Conservation (phyloP, 768 basidiomycete genomes). For the Imleria badia region DNA sequence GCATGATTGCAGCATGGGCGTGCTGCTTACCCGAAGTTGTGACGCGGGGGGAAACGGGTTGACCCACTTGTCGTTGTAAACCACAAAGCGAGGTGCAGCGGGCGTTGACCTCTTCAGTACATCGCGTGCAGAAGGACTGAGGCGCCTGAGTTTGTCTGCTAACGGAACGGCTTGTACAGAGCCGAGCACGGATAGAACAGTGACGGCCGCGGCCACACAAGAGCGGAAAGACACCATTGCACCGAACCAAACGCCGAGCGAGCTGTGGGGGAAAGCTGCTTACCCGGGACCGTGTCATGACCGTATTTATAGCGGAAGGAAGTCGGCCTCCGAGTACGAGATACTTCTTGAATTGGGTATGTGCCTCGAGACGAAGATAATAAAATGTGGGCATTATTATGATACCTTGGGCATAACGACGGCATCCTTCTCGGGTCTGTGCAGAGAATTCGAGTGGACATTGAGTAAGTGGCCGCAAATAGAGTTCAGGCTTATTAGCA, state of each 20-base stretch:
- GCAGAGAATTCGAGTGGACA: background rate
- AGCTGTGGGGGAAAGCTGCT: background rate
- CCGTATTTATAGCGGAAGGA: slow-evolving; percentile 17
- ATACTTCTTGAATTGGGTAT: background rate
- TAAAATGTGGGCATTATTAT: no score
- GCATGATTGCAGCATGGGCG: background rate
- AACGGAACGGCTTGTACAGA: slow-evolving; percentile 17
- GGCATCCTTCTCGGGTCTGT: background rate
- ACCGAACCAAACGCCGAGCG: background rate
- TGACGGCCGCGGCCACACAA: background rate
- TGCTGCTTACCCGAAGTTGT: slow-evolving; percentile 38
- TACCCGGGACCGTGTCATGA: background rate
- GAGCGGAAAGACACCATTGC: slow-evolving; percentile 20
- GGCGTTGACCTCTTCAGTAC: slow-evolving; percentile 25
- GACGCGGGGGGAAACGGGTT: slow-evolving; percentile 46
- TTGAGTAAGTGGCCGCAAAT: background rate
- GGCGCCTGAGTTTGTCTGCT: slow-evolving; percentile 16
- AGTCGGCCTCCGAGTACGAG: background rate
- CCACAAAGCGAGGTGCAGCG: slow-evolving; percentile 49
- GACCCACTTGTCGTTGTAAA: slow-evolving; percentile 43
- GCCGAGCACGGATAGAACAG: slow-evolving; percentile 14
- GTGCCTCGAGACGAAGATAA: background rate
- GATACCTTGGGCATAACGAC: background rate
- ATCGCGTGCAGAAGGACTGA: slow-evolving; percentile 25
- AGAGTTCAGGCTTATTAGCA: background rate